Percentiles rank a stretch among this genome's conserved stretches.
phyloP scores from a whole-genome alignment of 495 filamentous ascomycete species.

The Penicillium desertorum region DNA sequence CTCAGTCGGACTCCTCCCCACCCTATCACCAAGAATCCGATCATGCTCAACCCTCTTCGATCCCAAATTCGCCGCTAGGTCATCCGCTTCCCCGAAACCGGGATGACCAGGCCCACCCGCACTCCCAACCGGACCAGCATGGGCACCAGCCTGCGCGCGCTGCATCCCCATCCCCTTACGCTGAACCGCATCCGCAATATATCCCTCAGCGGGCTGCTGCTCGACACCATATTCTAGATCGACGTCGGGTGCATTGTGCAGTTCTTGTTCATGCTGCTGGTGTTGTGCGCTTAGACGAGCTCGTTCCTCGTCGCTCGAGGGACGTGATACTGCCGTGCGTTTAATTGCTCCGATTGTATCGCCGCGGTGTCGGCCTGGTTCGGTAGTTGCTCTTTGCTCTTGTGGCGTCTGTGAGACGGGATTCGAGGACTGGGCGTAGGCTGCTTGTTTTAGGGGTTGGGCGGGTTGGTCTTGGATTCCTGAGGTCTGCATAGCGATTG shows the following conservation, averaged over 20 bases:
- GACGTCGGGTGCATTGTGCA: conserved; percentile 29
- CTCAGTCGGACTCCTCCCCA: conserved; percentile 23
- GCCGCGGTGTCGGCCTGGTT: conserved; percentile 29
- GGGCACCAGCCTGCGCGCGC: conserved; percentile 40
- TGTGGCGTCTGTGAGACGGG: conserved; percentile 47
- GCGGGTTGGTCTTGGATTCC: conserved; percentile 23
- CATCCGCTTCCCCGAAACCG: conserved; percentile 38
- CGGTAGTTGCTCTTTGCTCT: conserved; percentile 14
- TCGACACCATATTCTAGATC: conserved; percentile 57
- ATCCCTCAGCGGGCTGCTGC: conserved; percentile 52
- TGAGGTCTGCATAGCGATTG: conserved; percentile 20
- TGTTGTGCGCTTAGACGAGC: conserved; percentile 21
- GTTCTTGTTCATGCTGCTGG: conserved; percentile 11
- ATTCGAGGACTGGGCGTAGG: conserved; percentile 51
- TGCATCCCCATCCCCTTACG: conserved; percentile 37
- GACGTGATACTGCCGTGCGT: conserved; percentile 38
- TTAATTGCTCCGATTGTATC: conserved; percentile 39
- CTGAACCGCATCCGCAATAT: conserved; percentile 51
- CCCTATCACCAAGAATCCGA: conserved; percentile 35
- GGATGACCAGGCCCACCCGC: conserved; percentile 30
- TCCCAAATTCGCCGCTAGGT: conserved; percentile 44
- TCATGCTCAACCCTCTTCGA: conserved; percentile 49
- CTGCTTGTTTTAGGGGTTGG: conserved; percentile 54
- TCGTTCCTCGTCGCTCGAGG: conserved; percentile 38
- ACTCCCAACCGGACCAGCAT: conserved; percentile 39